Evolutionary conservation across 495 filamentous ascomycete species (phyloP), one percentile per base, ranked within the genome.

Genomic region (Aspergillus bertholletiae): DNA sequence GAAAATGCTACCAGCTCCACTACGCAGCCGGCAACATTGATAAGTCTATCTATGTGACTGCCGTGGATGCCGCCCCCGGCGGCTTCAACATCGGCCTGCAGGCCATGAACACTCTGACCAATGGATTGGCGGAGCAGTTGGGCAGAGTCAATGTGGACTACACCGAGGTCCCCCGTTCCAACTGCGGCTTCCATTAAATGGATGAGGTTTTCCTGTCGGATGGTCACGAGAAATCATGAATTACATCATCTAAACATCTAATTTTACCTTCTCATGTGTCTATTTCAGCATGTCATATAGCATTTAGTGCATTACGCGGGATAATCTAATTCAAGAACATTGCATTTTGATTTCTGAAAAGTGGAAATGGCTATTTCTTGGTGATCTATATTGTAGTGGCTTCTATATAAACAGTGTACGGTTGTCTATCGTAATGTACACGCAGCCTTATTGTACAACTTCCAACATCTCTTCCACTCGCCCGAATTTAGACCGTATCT

Each of bases 401-500:
- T 37, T 37, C 18, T 43, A 43, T 12, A 22, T 22, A 18, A 18
- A 43, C 3, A 9, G 39, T 43, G n/a, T 43, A 43, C n/a, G 22
- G 22, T 21, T 7, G 39, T 43, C 18, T 21, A 43, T 43, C 1
- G 17, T 43, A 51, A 53, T 15, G 13, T n/a, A 30, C 5, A 30
- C 52, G 30, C 62, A 49, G 53, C 58, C 35, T 45, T 39, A 59
- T 13, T 26, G 24, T 46, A 75, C 32, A 9, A 89, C 83, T 20
- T 76, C 70, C 34, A 97, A 64, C 94, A 98, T 98, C 44, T 96
- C 89, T 51, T 75, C 72, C 30, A 87, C 81, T 55, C 76, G 82
- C 13, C 76, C 81, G 64, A 97, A 88, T 72, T 98, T 98, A 61
- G 93, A 89, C 54, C 94, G 84, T 57, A 79, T 76, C 71, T 96